These are phyloP conservation scores for Metschnikowia gelsemii DNA, from an alignment of 805 yeast genomes.

Conservation along the genomic window DNA sequence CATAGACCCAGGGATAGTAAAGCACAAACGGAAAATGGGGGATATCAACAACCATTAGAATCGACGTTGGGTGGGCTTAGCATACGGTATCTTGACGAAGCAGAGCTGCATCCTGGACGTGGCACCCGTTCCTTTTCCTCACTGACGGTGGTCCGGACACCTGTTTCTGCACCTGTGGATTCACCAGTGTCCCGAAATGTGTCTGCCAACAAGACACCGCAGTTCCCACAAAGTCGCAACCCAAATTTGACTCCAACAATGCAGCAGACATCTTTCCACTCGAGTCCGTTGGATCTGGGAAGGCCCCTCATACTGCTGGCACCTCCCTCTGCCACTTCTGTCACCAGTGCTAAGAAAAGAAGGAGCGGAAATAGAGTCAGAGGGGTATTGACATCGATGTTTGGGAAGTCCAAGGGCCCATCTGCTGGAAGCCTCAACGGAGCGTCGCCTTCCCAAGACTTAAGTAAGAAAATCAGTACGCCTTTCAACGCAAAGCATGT, in stretches of 20 bases:
- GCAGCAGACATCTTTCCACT: slow-evolving; percentile 19
- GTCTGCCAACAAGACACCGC: slow-evolving; percentile 8
- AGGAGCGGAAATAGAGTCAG: slow-evolving; percentile 53
- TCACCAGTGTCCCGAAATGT: slow-evolving; percentile 1
- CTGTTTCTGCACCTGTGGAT: slow-evolving; percentile 15
- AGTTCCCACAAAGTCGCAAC: slow-evolving; percentile 3
- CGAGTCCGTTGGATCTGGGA: slow-evolving; percentile 22
- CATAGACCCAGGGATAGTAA: too few relatives aligned
- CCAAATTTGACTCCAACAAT: slow-evolving; percentile 27
- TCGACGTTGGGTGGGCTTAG: slow-evolving; percentile 6
- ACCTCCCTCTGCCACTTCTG: slow-evolving; percentile 12
- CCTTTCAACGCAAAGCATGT: slow-evolving; percentile 90
- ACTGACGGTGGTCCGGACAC: slow-evolving; percentile 27
- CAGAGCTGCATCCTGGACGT: not conserved
- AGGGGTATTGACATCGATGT: slow-evolving; percentile 57
- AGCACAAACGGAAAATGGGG: too few relatives aligned
- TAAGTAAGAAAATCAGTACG: slow-evolving; percentile 67
- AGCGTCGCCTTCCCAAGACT: slow-evolving; percentile 18
- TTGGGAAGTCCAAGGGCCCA: slow-evolving; percentile 31
- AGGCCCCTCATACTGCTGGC: not conserved
- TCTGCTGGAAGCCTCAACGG: not conserved
- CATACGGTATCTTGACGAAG: slow-evolving; percentile 4
- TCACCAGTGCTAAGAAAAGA: slow-evolving; percentile 20
- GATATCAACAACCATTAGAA: slow-evolving; percentile 2
- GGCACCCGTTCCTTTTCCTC: slow-evolving; percentile 19